Evolutionary conservation across 2,329 filamentous ascomycete species (phyloP).

Genomic region (Neospermospora avenae): DNA sequence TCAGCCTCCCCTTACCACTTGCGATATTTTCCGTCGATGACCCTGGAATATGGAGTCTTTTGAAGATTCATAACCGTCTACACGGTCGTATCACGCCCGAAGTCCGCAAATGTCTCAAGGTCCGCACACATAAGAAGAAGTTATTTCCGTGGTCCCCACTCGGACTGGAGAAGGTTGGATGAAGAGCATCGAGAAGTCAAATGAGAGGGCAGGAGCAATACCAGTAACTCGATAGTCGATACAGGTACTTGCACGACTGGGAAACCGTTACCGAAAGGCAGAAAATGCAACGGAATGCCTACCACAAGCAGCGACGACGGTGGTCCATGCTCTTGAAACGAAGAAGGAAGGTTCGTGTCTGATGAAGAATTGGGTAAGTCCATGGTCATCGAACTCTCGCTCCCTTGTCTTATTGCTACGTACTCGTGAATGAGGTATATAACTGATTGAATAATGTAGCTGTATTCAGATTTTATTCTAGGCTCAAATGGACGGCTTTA

Average conservation of each 20-base stretch:
- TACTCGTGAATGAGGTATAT: no score
- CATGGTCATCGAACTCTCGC: not conserved
- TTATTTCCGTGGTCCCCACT: conserved; percentile 19
- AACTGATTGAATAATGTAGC: no score
- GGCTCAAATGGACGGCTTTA: not conserved
- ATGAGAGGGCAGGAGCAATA: conserved; percentile 16
- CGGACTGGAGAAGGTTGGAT: conserved; percentile 14
- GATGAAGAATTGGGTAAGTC: no score
- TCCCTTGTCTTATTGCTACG: not conserved
- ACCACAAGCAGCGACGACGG: no score
- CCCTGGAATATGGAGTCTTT: no score
- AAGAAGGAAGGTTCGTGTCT: no score
- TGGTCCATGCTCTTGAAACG: no score
- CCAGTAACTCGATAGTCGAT: conserved; percentile 17
- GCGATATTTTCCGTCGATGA: no score
- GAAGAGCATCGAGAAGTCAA: conserved; percentile 8
- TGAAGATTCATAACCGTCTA: conserved; percentile 7
- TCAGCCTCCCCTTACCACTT: no score
- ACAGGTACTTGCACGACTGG: conserved; percentile 5
- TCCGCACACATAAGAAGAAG: conserved; percentile 17
- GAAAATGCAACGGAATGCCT: conserved; percentile 8
- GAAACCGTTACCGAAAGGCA: conserved; percentile 17
- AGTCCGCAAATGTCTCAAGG: conserved; percentile 18
- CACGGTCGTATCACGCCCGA: conserved; percentile 16
- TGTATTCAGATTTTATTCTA: no score